A percentile compares a stretch with the other conserved stretches of the same genome.
phyloP scores from a whole-genome alignment of 495 filamentous ascomycete genomes.

The Aspergillus ellipticus region DNA sequence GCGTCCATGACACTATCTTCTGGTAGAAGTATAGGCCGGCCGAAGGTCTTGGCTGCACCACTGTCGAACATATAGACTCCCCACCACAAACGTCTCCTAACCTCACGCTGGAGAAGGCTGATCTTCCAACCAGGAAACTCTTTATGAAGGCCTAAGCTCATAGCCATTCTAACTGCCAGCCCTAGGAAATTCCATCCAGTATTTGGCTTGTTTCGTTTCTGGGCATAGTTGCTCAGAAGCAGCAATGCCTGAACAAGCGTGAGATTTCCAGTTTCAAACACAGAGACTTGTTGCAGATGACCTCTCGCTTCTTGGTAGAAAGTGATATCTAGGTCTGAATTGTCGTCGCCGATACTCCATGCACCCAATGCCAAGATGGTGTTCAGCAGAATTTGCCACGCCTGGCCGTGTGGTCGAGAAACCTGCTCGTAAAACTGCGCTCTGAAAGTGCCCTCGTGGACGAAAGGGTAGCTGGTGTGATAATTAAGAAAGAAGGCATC shows the following conservation, averaged over 20 bases:
- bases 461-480: slow-evolving; percentile 51
- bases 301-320: slow-evolving; percentile 47
- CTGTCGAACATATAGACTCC: slow-evolving; percentile 48
- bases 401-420: slow-evolving; percentile 42
- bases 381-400: slow-evolving; percentile 52
- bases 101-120: slow-evolving; percentile 45
- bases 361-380: slow-evolving; percentile 51
- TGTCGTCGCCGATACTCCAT: slow-evolving; percentile 49
- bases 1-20: slow-evolving; percentile 46
- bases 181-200: slow-evolving; percentile 55
- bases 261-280: slow-evolving; percentile 50
- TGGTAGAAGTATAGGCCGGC: slow-evolving; percentile 45
- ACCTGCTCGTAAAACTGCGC: slow-evolving; percentile 52
- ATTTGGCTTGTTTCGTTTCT: slow-evolving; percentile 55
- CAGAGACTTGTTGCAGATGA: slow-evolving; percentile 41
- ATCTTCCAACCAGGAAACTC: slow-evolving; percentile 54
- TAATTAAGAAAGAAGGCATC: slow-evolving; percentile 52
- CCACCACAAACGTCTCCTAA: slow-evolving; percentile 46
- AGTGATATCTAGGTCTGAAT: slow-evolving; percentile 44
- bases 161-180: slow-evolving; percentile 48
- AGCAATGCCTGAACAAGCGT: slow-evolving; percentile 50
- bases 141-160: slow-evolving; percentile 53
- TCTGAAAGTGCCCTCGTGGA: slow-evolving; percentile 53
- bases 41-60: slow-evolving; percentile 46
- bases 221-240: slow-evolving; percentile 50